These are phyloP conservation scores for Coniochaeta hoffmannii DNA, from an alignment of 2,329 filamentous ascomycete genomes.

Conservation along the genomic window DNA sequence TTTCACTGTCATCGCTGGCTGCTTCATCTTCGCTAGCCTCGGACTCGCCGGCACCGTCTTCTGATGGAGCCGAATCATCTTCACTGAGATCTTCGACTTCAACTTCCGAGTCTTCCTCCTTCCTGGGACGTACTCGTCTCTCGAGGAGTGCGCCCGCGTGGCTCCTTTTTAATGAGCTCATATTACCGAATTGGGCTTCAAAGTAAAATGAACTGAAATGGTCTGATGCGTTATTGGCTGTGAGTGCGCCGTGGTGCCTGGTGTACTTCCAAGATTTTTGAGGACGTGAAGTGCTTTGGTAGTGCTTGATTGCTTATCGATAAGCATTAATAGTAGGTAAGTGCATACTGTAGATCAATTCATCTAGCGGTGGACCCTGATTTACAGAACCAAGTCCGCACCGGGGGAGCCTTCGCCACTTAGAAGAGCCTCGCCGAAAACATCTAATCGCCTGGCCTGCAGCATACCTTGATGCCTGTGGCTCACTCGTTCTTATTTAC, in stretches of 20 bases:
- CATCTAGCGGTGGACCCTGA: background rate
- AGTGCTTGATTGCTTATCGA: background rate
- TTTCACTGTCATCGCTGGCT: background rate
- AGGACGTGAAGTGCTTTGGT: background rate
- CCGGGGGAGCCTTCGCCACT: too few species aligned
- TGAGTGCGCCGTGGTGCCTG: background rate
- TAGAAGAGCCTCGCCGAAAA: too few species aligned
- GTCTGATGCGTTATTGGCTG: background rate
- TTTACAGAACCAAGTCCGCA: too few species aligned
- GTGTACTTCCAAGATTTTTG: background rate
- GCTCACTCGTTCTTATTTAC: too few species aligned
- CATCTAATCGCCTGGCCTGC: too few species aligned
- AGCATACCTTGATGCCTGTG: too few species aligned
- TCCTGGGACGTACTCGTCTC: constrained; percentile 30
- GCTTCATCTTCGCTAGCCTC: background rate
- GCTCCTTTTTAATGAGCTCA: constrained; percentile 13
- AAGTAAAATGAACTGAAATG: background rate
- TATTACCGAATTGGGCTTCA: background rate
- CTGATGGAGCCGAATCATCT: background rate
- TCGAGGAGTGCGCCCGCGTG: constrained; percentile 18
- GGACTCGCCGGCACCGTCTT: background rate
- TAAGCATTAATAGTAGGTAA: background rate
- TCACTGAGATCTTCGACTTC: constrained; percentile 9
- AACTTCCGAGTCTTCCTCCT: constrained; percentile 23
- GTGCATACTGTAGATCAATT: background rate